Base-by-base conservation (phyloP, 2,329 filamentous ascomycete genomes). In the Bipolaris zeicola region DNA sequence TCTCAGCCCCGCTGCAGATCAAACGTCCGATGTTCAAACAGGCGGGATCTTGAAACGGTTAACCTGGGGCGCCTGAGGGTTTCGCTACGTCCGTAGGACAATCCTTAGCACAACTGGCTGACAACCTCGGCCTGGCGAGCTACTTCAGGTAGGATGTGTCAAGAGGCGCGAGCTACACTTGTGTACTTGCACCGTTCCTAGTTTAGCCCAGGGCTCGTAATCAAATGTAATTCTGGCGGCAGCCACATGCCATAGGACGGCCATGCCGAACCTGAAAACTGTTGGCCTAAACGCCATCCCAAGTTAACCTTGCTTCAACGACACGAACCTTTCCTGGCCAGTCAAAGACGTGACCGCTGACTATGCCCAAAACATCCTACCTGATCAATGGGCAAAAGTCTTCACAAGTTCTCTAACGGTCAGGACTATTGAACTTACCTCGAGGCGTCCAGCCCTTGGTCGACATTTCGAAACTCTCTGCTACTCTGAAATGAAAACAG, bases 181-280 rank as follows among this genome's bases (percentile, higher is more conserved):
- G 1, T 10, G 16, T 37, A 14, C 45, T 22, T 14, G 3, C 24
- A 16, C 2, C 2, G 6, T 24, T 24, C 13, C 22, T 20, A 18
- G 10, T 8, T 10, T n/a, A n/a, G 24, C 10, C n/a, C 20, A 8
- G 16, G 18, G 26, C n/a, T 16, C 13, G 6, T 31, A 31, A 31
- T 31, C 10, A 13, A 31, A 31, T 31, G 10, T 31, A 24, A 20
- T 47, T 14, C 18, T 8, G 20, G 42, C 49, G 52, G 18, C 33
- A 48, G 42, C 42, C 46, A 31, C 7, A 41, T 24, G 38, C 22
- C 13, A 45, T 18, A 39, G 24, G 26, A 28, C 50, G 43, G 16
- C 22, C 46, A 50, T 54, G 43, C 57, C 47, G 26, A 52, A 34
- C 38, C 46, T 55, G 45, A 50, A 18, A 39, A 26, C 42, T n/a